Percentiles rank a stretch among this genome's conserved stretches.
Evolutionary conservation across 768 basidiomycete genomes (phyloP).

Genomic region (Boletus rufocinnamomeus): DNA sequence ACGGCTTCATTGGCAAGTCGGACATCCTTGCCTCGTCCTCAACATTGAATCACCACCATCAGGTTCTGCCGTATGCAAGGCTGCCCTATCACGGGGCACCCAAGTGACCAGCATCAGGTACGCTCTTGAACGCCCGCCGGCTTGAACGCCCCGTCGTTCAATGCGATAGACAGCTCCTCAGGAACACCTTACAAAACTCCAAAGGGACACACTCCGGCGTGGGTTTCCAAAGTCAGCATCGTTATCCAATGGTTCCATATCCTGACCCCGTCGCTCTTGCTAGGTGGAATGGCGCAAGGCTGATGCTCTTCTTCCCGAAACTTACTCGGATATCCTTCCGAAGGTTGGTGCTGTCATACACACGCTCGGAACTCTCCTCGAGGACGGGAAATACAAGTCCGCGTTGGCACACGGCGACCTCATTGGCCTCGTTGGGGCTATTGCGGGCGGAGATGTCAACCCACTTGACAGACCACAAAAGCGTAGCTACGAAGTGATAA

Average conservation of each 20-base stretch:
- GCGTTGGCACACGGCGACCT: slow-evolving; percentile 63
- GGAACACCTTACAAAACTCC: slow-evolving; percentile 83
- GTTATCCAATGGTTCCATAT: slow-evolving; percentile 2
- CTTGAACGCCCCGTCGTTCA: background rate
- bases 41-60: slow-evolving; percentile 13
- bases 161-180: slow-evolving; percentile 61
- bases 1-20: slow-evolving; percentile 88
- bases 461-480: slow-evolving; percentile 55
- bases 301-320: slow-evolving; percentile 75
- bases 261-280: slow-evolving; percentile 9
- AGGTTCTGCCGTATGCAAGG: slow-evolving; percentile 93
- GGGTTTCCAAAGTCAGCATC: slow-evolving; percentile 68
- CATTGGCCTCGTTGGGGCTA: slow-evolving; percentile 48
- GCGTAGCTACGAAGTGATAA: slow-evolving; percentile 75
- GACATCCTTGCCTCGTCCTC: background rate
- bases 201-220: slow-evolving; percentile 88
- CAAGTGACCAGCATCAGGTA: slow-evolving; percentile 91
- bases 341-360: slow-evolving; percentile 81
- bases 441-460: slow-evolving; percentile 50
- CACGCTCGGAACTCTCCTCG: slow-evolving; percentile 88
- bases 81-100: slow-evolving; percentile 82
- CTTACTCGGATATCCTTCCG: slow-evolving; percentile 69
- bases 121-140: background rate
- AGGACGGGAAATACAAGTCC: slow-evolving; percentile 78
- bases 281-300: slow-evolving; percentile 90